Conservation (phyloP, 495 filamentous ascomycete genomes). For the Hypoxylon lienhwacheense region DNA sequence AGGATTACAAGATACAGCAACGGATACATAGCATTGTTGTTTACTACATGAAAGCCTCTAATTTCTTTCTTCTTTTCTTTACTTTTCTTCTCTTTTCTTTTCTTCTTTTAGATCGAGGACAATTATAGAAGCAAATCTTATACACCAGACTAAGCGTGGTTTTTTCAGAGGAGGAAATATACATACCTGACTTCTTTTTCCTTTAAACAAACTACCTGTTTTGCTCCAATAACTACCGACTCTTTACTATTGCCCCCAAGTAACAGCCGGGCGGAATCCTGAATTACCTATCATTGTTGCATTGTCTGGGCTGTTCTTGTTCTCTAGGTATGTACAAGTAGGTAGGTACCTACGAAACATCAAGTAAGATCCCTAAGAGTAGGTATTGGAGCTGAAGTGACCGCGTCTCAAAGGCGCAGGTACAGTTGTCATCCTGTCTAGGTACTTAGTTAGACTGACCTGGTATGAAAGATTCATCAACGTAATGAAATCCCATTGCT, state of each 20-base stretch:
- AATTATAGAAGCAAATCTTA: slow-evolving; percentile 3
- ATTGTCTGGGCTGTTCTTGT: too few relatives aligned
- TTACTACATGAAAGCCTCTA: not conserved
- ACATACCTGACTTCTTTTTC: too few relatives aligned
- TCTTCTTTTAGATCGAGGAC: slow-evolving; percentile 5
- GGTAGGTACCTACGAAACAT: too few relatives aligned
- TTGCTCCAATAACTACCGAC: slow-evolving; percentile 21
- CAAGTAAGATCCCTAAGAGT: slow-evolving; percentile 16
- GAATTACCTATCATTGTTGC: too few relatives aligned
- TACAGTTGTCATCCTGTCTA: slow-evolving; percentile 26
- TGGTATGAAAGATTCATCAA: slow-evolving; percentile 10
- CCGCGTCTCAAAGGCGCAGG: slow-evolving; percentile 22
- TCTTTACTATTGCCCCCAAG: slow-evolving; percentile 2
- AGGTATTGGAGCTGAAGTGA: slow-evolving; percentile 30
- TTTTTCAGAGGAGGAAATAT: too few relatives aligned
- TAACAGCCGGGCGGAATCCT: slow-evolving; percentile 15
- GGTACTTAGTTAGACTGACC: too few relatives aligned
- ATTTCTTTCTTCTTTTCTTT: too few relatives aligned
- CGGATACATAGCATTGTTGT: not conserved
- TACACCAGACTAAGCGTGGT: not conserved
- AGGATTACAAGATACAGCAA: slow-evolving; percentile 13
- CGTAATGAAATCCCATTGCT: slow-evolving; percentile 9
- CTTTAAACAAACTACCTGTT: too few relatives aligned
- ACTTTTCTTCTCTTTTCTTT: too few relatives aligned
- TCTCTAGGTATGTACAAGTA: too few relatives aligned